Evolutionary conservation across 495 filamentous ascomycete genomes (phyloP).

Genomic region (Penicillium cosmopolitanum): DNA sequence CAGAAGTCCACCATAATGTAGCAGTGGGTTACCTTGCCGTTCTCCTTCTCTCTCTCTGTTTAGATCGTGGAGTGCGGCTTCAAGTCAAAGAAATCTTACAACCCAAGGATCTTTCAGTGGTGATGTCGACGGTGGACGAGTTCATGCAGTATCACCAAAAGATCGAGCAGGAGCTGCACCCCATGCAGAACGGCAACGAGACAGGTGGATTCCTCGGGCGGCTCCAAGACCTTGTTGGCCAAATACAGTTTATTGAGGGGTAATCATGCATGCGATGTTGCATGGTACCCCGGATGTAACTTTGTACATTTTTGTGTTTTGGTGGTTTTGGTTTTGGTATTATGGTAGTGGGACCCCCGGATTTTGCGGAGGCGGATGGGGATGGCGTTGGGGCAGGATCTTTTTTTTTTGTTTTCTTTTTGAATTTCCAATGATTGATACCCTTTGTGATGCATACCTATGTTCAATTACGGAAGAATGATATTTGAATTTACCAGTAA

Average conservation of each 20-base stretch:
- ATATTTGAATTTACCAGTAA: too few relatives aligned
- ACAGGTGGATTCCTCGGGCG: slow-evolving; percentile 59
- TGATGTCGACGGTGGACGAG: slow-evolving; percentile 82
- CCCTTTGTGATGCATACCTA: not conserved
- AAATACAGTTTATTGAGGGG: slow-evolving; percentile 30
- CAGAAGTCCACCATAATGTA: slow-evolving; percentile 84
- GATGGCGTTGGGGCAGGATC: too few relatives aligned
- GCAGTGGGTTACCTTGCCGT: slow-evolving; percentile 90
- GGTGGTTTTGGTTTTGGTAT: not conserved
- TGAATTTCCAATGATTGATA: not conserved
- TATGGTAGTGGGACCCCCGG: not conserved
- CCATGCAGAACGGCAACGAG: slow-evolving; percentile 28
- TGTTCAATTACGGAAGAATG: too few relatives aligned
- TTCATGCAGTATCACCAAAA: slow-evolving; percentile 79
- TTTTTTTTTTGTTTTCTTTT: too few relatives aligned
- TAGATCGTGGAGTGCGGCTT: slow-evolving; percentile 55
- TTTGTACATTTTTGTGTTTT: slow-evolving; percentile 2
- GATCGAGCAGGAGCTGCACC: slow-evolving; percentile 58
- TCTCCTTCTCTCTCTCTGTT: slow-evolving; percentile 77
- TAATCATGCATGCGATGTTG: not conserved
- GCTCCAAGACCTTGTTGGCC: slow-evolving; percentile 54
- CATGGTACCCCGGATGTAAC: not conserved
- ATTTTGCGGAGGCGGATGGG: not conserved
- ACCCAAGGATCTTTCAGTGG: slow-evolving; percentile 59
- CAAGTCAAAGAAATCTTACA: slow-evolving; percentile 57